Evolutionary conservation across 257 asterid genomes (phyloP).

Genomic region (Anisodus tanguticus): DNA sequence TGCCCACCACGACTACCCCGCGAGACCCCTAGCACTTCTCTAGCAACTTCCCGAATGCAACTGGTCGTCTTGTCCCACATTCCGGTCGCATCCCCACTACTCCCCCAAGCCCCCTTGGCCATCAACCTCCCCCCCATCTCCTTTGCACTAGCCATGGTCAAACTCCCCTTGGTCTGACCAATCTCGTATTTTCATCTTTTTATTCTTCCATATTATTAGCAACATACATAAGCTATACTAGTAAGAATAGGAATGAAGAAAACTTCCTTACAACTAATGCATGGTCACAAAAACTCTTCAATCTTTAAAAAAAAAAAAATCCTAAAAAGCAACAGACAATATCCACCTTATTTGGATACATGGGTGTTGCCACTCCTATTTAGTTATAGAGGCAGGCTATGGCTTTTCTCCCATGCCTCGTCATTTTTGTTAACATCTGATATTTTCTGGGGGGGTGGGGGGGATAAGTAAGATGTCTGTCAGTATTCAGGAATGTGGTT

Average conservation of each 20-base stretch:
- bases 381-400: background rate
- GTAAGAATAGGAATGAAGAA: background rate
- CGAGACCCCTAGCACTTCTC: no score
- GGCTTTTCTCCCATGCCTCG: background rate
- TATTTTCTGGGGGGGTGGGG: background rate
- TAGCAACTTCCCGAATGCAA: no score
- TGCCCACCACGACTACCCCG: no score
- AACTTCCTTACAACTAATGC: background rate
- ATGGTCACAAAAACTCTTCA: conserved; percentile 8
- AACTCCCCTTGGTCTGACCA: no score
- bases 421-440: background rate
- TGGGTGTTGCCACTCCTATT: background rate
- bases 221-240: background rate
- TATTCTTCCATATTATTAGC: background rate
- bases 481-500: background rate
- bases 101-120: no score
- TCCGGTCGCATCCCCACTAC: no score
- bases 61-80: no score
- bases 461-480: background rate
- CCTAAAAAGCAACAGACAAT: background rate
- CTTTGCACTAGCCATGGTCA: no score
- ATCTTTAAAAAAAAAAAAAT: background rate
- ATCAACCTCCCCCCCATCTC: no score
- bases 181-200: background rate
- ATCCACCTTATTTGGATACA: background rate